phyloP scores from a whole-genome alignment of 345 rosid species.

The Turnera subulata region DNA sequence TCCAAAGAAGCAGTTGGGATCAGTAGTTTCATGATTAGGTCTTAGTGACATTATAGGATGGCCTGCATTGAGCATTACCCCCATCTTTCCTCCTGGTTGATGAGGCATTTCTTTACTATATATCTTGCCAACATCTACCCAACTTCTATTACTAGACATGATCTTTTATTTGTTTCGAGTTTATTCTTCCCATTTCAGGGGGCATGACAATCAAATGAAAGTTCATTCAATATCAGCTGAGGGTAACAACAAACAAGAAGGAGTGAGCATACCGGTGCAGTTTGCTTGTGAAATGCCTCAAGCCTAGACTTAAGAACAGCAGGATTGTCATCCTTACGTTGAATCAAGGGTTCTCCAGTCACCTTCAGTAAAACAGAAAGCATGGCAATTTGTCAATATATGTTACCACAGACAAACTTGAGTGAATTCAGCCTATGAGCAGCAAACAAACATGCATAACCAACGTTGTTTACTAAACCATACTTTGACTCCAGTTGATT shows the following conservation, averaged over 20 bases:
- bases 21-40: too few relatives aligned
- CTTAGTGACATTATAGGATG: too few relatives aligned
- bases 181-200: not conserved
- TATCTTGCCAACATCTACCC: not conserved
- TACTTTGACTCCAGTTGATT: too few relatives aligned
- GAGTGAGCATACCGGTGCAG: constrained; percentile 59
- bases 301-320: constrained; percentile 89
- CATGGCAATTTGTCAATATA: too few relatives aligned
- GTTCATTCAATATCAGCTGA: not conserved
- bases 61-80: too few relatives aligned
- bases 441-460: not conserved
- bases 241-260: not conserved
- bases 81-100: too few relatives aligned
- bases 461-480: not conserved
- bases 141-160: too few relatives aligned
- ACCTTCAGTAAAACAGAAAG: constrained; percentile 47
- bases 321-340: constrained; percentile 85
- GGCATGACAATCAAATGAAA: not conserved
- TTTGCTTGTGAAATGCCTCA: constrained; percentile 84
- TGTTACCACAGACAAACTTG: too few relatives aligned
- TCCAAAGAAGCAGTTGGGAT: too few relatives aligned
- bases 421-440: too few relatives aligned
- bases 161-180: not conserved
- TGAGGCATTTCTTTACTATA: too few relatives aligned
- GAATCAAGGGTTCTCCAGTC: constrained; percentile 86